These are phyloP conservation scores for Byssoonygena ceratinophila DNA, from an alignment of 2,329 filamentous ascomycete species.

Conservation along the genomic window DNA sequence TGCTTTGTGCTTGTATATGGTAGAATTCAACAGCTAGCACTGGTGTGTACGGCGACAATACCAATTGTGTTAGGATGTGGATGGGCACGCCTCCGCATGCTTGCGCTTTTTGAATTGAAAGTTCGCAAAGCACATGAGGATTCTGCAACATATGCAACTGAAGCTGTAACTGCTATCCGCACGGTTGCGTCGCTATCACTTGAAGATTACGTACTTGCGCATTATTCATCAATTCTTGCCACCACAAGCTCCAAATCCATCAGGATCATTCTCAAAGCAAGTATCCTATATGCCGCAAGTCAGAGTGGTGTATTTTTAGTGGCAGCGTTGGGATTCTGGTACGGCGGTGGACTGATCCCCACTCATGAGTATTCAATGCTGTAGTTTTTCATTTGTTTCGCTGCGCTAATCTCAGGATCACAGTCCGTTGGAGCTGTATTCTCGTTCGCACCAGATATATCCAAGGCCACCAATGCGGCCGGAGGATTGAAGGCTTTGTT, in stretches of 20 bases:
- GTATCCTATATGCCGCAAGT: too few relatives aligned
- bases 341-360: too few relatives aligned
- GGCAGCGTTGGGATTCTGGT: too few relatives aligned
- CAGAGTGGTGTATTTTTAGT: too few relatives aligned
- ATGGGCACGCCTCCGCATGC: conserved; percentile 75
- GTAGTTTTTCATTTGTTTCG: conserved; percentile 87
- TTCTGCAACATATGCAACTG: conserved; percentile 65
- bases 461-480: conserved; percentile 75
- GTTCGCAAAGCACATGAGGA: conserved; percentile 66
- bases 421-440: conserved; percentile 86
- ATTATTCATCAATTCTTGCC: too few relatives aligned
- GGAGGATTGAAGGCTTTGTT: conserved; percentile 54
- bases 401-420: conserved; percentile 75
- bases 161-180: too few relatives aligned
- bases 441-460: conserved; percentile 83
- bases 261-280: too few relatives aligned
- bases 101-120: conserved; percentile 67
- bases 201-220: too few relatives aligned
- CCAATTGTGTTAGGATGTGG: conserved; percentile 68
- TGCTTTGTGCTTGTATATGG: too few relatives aligned
- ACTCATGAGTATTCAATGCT: conserved; percentile 59
- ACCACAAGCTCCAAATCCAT: too few relatives aligned
- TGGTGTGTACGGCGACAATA: conserved; percentile 69
- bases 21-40: too few relatives aligned
- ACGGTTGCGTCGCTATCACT: too few relatives aligned